A percentile compares a stretch with the other conserved stretches of the same genome.
Conservation (phyloP, 306 rosid species). For the Glycine latifolia region DNA sequence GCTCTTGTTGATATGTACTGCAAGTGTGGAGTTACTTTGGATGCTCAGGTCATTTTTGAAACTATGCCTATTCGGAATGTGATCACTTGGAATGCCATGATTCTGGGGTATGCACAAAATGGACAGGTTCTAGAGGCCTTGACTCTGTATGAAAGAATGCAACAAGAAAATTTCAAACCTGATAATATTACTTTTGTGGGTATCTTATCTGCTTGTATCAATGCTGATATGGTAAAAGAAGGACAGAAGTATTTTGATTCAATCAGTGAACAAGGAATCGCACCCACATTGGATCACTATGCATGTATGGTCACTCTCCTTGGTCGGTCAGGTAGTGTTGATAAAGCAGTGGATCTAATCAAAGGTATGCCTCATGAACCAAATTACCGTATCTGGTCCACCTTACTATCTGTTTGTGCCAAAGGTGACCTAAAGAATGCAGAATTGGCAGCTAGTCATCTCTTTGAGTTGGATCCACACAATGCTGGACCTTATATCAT, state of each 20-base stretch:
- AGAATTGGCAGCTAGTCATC: slow-evolving; percentile 55
- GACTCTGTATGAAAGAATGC: slow-evolving; percentile 57
- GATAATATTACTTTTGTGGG: slow-evolving; percentile 55
- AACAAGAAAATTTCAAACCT: slow-evolving; percentile 55
- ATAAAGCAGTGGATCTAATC: slow-evolving; percentile 55
- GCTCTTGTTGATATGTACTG: slow-evolving; percentile 66
- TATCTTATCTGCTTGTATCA: slow-evolving; percentile 56
- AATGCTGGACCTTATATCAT: slow-evolving; percentile 61
- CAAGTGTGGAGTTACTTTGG: slow-evolving; percentile 66
- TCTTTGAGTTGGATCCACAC: slow-evolving; percentile 55
- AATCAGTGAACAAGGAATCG: slow-evolving; percentile 53
- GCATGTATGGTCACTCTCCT: slow-evolving; percentile 60
- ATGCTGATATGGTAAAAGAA: slow-evolving; percentile 49
- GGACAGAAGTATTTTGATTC: slow-evolving; percentile 56
- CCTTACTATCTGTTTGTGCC: slow-evolving; percentile 54
- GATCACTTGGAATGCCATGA: slow-evolving; percentile 58
- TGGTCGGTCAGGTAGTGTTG: slow-evolving; percentile 53
- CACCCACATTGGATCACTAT: slow-evolving; percentile 60
- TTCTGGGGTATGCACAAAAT: slow-evolving; percentile 62
- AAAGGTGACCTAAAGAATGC: slow-evolving; percentile 52
- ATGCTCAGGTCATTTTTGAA: slow-evolving; percentile 53
- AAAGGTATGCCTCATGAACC: slow-evolving; percentile 55
- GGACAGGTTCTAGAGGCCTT: slow-evolving; percentile 54
- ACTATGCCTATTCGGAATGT: slow-evolving; percentile 52
- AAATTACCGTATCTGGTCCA: slow-evolving; percentile 54